These are phyloP conservation scores for Euphorbia corollata DNA, from an alignment of 441 rosid species.

Conservation along the genomic window DNA sequence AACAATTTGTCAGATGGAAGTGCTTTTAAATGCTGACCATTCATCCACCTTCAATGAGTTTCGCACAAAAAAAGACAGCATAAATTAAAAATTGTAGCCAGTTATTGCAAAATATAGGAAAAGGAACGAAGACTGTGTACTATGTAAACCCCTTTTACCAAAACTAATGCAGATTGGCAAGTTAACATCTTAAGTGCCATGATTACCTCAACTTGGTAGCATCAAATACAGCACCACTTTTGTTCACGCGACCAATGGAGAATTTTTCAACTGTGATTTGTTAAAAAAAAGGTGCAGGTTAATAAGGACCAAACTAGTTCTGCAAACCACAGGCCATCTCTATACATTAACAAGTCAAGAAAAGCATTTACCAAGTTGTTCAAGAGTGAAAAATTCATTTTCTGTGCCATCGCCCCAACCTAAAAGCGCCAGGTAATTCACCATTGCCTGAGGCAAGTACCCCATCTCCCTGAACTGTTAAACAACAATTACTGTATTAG, in stretches of 20 bases:
- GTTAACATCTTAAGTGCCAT: conserved; percentile 4
- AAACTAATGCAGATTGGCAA: conserved; percentile 7
- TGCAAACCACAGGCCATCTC: background rate
- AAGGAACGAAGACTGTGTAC: background rate
- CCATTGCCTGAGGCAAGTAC: conserved; percentile 84
- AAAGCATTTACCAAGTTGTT: conserved; percentile 60
- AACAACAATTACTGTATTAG: conserved; percentile 8
- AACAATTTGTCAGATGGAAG: conserved; percentile 56
- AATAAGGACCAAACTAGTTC: conserved; percentile 13
- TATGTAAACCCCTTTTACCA: conserved; percentile 1
- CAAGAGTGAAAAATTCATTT: conserved; percentile 80
- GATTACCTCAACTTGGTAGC: conserved; percentile 72
- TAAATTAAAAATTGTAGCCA: background rate
- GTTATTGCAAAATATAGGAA: too few relatives aligned
- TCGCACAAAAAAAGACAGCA: background rate
- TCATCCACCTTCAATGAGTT: conserved; percentile 73
- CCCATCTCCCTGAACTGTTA: conserved; percentile 91
- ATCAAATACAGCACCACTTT: conserved; percentile 84
- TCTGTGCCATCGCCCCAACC: conserved; percentile 99
- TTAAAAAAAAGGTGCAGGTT: conserved; percentile 16
- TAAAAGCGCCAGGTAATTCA: conserved; percentile 84
- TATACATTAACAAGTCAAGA: background rate
- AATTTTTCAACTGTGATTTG: conserved; percentile 69
- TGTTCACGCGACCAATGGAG: conserved; percentile 78
- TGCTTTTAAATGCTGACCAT: conserved; percentile 76